Conservation (phyloP, 106 monocot genomes). For the Dioscorea dumetorum region DNA sequence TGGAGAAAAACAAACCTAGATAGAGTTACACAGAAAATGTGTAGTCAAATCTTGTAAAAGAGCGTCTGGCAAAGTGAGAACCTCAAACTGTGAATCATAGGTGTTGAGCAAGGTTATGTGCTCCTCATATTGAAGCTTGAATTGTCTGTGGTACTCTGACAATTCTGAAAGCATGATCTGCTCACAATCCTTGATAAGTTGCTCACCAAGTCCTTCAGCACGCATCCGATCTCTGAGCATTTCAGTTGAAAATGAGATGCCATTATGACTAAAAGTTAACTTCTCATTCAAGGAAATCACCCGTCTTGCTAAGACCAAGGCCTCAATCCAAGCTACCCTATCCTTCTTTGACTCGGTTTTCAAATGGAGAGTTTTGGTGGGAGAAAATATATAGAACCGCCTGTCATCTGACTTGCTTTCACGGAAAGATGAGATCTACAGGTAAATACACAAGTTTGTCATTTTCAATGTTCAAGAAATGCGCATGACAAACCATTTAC, state of each 20-base stretch:
- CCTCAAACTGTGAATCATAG: too few relatives aligned
- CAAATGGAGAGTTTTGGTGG: slow-evolving; percentile 79
- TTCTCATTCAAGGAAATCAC: slow-evolving; percentile 29
- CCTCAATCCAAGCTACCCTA: slow-evolving; percentile 84
- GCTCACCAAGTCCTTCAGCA: slow-evolving; percentile 59
- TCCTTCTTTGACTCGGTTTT: slow-evolving; percentile 64
- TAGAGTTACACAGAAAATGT: too few relatives aligned
- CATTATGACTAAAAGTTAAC: slow-evolving; percentile 27
- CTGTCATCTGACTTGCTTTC: slow-evolving; percentile 79
- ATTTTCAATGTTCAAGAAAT: not conserved
- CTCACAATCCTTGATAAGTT: slow-evolving; percentile 73
- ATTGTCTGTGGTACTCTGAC: slow-evolving; percentile 38
- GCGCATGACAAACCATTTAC: not conserved
- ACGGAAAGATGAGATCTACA: slow-evolving; percentile 71
- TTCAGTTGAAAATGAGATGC: slow-evolving; percentile 54
- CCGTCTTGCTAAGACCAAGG: slow-evolving; percentile 59
- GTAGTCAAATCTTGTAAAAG: too few relatives aligned
- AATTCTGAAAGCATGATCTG: slow-evolving; percentile 76
- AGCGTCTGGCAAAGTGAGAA: too few relatives aligned
- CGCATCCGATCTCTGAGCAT: slow-evolving; percentile 73
- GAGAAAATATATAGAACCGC: slow-evolving; percentile 81
- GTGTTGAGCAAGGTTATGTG: slow-evolving; percentile 43
- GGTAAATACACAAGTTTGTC: slow-evolving; percentile 1
- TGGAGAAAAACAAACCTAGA: too few relatives aligned
- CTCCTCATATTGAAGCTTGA: slow-evolving; percentile 58